Conservation (phyloP, 805 yeast genomes). For the Monosporozyma siamensis region DNA sequence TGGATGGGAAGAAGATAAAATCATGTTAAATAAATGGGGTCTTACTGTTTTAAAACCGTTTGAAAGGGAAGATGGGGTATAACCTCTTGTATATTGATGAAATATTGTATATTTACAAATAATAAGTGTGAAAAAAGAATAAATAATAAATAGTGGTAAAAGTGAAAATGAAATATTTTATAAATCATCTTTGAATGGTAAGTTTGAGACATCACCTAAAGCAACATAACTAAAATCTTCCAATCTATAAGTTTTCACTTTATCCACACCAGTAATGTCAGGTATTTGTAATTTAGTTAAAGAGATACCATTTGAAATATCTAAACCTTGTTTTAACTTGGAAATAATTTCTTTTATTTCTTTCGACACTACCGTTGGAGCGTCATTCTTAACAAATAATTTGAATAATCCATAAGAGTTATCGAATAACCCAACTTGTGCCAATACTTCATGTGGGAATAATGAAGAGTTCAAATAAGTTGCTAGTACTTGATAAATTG, state of each 20-base stretch:
- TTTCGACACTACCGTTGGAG: conserved; percentile 48
- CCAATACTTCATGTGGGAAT: conserved; percentile 38
- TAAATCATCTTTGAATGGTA: conserved; percentile 86
- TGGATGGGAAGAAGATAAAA: conserved; percentile 76
- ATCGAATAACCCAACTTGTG: conserved; percentile 53
- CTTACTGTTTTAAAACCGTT: conserved; percentile 46
- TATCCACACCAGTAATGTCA: conserved; percentile 32
- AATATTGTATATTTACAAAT: neutral
- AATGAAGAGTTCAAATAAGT: conserved; percentile 55
- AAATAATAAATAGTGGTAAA: neutral
- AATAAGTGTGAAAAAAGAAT: neutral
- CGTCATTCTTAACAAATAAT: conserved; percentile 50
- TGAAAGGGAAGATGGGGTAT: no score
- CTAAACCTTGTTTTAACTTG: conserved; percentile 42
- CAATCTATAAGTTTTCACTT: conserved; percentile 35
- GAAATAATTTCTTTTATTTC: conserved; percentile 54
- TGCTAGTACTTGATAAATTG: conserved; percentile 60
- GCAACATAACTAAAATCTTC: conserved; percentile 76
- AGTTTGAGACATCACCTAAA: conserved; percentile 74
- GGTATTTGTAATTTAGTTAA: conserved; percentile 39
- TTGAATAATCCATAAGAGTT: conserved; percentile 80
- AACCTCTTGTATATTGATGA: no score
- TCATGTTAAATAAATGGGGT: conserved; percentile 64
- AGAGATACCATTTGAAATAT: conserved; percentile 50
- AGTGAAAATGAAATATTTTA: neutral